Conservation (phyloP, 805 yeast species). For the Komagataella ulmi region DNA sequence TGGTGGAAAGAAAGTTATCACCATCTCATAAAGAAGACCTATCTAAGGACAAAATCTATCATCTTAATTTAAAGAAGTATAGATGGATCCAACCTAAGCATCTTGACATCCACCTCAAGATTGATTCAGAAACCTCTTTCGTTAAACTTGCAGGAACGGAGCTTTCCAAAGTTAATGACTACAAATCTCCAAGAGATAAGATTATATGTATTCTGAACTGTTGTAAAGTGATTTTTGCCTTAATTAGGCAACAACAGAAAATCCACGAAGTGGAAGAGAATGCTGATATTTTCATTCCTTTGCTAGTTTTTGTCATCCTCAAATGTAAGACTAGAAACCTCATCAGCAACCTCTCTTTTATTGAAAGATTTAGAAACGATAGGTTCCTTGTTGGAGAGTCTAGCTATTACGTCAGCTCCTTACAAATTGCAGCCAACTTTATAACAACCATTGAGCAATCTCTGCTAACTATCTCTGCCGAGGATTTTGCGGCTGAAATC, state of each 20-base stretch:
- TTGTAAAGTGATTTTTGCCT: conserved; percentile 85
- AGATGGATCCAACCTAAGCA: conserved; percentile 62
- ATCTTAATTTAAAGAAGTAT: conserved; percentile 15
- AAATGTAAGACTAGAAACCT: conserved; percentile 52
- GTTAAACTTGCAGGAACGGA: conserved; percentile 60
- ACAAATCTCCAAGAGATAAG: conserved; percentile 90
- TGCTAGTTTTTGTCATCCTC: conserved; percentile 66
- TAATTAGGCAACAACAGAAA: conserved; percentile 43
- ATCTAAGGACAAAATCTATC: conserved; percentile 50
- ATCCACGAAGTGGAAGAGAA: conserved; percentile 47
- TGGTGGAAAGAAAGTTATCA: conserved; percentile 27
- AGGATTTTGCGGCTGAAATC: conserved; percentile 42
- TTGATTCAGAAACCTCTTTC: conserved; percentile 35
- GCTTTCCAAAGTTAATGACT: conserved; percentile 63
- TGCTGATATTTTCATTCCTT: conserved; percentile 91
- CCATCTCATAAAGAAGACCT: conserved; percentile 53
- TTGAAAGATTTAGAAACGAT: conserved; percentile 70
- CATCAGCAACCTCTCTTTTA: conserved; percentile 71
- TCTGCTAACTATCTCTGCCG: conserved; percentile 46
- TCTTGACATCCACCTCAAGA: conserved; percentile 54
- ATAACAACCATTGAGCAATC: conserved; percentile 45
- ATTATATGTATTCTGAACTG: conserved; percentile 82
- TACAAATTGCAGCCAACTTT: conserved; percentile 80
- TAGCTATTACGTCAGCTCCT: conserved; percentile 80
- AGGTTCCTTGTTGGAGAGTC: conserved; percentile 79